Conservation (phyloP, 1,284 basidiomycete genomes). For the Apiotrichum brassicae region DNA sequence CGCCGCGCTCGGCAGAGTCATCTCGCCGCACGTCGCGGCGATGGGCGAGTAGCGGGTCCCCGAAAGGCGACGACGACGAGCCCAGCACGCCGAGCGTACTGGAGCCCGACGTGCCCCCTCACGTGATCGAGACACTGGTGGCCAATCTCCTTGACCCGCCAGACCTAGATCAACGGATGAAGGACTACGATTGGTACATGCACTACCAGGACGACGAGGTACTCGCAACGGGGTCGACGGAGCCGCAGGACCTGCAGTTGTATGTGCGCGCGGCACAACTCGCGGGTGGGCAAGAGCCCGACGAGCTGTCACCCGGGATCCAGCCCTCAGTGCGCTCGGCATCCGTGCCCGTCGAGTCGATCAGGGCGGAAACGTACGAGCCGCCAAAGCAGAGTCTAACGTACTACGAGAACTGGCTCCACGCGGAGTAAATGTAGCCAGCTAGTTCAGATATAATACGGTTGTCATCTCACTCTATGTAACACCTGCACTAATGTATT, state of each 20-base stretch:
- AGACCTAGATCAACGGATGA: constrained; percentile 47
- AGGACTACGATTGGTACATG: constrained; percentile 69
- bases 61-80: constrained; percentile 5
- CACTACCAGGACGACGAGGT: constrained; percentile 47
- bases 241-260: constrained; percentile 47
- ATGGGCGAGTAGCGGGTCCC: constrained; percentile 18
- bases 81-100: not conserved
- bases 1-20: constrained; percentile 2
- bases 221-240: constrained; percentile 34
- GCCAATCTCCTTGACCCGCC: constrained; percentile 58
- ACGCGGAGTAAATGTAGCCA: not conserved
- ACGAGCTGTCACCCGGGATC: constrained; percentile 12
- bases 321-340: not conserved
- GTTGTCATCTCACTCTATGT: not conserved
- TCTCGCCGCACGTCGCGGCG: constrained; percentile 32
- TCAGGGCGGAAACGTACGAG: constrained; percentile 14
- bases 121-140: constrained; percentile 55
- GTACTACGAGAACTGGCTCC: constrained; percentile 28
- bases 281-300: constrained; percentile 34
- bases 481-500: not conserved
- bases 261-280: constrained; percentile 43
- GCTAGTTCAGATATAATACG: not conserved
- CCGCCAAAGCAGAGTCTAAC: constrained; percentile 15
- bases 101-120: constrained; percentile 3
- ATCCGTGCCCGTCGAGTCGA: not conserved